These are phyloP conservation scores for Ceratocystis diversiconidia DNA, from an alignment of 2,329 filamentous ascomycete genomes.

Conservation along the genomic window DNA sequence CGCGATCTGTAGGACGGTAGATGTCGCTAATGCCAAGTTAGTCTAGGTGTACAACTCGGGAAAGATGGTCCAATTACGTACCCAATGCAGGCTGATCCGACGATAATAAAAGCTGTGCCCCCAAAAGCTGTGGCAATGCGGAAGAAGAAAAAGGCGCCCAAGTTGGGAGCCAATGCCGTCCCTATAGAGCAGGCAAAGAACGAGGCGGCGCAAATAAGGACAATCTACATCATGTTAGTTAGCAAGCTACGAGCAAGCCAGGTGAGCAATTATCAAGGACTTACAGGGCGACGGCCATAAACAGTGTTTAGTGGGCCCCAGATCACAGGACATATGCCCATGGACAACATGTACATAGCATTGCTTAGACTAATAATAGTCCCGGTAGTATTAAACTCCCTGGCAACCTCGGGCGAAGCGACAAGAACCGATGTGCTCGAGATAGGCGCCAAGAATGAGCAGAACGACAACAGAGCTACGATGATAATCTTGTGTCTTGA, in stretches of 20 bases:
- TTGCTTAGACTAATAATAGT: slow-evolving; percentile 61
- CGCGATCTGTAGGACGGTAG: slow-evolving; percentile 52
- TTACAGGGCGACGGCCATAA: slow-evolving; percentile 43
- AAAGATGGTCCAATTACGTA: slow-evolving; percentile 23
- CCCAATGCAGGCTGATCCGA: slow-evolving; percentile 57
- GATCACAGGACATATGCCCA: slow-evolving; percentile 55
- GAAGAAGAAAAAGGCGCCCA: slow-evolving; percentile 59
- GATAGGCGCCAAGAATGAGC: slow-evolving; percentile 61
- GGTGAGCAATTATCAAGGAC: slow-evolving; percentile 21
- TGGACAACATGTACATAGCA: slow-evolving; percentile 59
- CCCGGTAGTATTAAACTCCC: slow-evolving; percentile 48
- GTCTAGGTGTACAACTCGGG: neutral
- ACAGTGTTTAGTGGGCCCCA: slow-evolving; percentile 60
- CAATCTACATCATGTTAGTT: slow-evolving; percentile 20
- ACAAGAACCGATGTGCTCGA: slow-evolving; percentile 60
- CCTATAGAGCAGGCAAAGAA: slow-evolving; percentile 59
- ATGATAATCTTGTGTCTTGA: slow-evolving; percentile 49
- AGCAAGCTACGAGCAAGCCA: neutral
- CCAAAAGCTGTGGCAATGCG: slow-evolving; percentile 60
- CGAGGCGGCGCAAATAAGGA: slow-evolving; percentile 43
- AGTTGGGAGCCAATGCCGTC: slow-evolving; percentile 56
- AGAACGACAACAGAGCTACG: slow-evolving; percentile 55
- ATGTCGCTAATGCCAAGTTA: slow-evolving; percentile 33
- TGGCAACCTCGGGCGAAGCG: slow-evolving; percentile 59
- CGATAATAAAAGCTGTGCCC: slow-evolving; percentile 59